Percentiles rank a stretch among this genome's conserved stretches.
Conservation (phyloP, 306 rosid genomes). For the Cucurbita maxima region DNA sequence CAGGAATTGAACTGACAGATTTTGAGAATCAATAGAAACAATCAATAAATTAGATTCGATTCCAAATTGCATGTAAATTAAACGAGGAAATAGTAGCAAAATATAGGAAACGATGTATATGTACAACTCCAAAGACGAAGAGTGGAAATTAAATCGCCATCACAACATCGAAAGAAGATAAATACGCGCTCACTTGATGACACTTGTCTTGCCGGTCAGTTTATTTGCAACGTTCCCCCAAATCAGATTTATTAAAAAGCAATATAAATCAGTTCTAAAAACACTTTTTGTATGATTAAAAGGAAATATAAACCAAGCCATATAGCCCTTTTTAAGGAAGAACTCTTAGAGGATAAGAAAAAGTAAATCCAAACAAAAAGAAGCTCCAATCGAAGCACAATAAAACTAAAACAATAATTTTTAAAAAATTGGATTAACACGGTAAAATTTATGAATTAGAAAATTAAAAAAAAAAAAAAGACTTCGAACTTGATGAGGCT, state of each 20-base stretch:
- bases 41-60: neutral
- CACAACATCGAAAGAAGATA: neutral
- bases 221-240: neutral
- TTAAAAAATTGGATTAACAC: too few relatives aligned
- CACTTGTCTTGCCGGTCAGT: neutral
- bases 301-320: neutral
- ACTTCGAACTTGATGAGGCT: too few relatives aligned
- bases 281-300: neutral
- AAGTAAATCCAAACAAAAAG: too few relatives aligned
- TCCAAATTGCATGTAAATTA: neutral
- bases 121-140: neutral
- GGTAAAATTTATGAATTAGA: too few relatives aligned
- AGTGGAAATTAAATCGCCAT: neutral
- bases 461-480: too few relatives aligned
- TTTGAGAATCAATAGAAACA: conserved; percentile 20
- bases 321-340: neutral
- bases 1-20: conserved; percentile 52
- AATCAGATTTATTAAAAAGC: neutral
- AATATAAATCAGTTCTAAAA: neutral
- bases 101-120: neutral
- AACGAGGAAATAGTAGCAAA: neutral
- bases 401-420: too few relatives aligned
- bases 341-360: neutral
- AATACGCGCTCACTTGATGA: neutral
- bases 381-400: too few relatives aligned